Conservation (phyloP, 192 early-diverging fungal species). For the Irineochytrium annulatum region DNA sequence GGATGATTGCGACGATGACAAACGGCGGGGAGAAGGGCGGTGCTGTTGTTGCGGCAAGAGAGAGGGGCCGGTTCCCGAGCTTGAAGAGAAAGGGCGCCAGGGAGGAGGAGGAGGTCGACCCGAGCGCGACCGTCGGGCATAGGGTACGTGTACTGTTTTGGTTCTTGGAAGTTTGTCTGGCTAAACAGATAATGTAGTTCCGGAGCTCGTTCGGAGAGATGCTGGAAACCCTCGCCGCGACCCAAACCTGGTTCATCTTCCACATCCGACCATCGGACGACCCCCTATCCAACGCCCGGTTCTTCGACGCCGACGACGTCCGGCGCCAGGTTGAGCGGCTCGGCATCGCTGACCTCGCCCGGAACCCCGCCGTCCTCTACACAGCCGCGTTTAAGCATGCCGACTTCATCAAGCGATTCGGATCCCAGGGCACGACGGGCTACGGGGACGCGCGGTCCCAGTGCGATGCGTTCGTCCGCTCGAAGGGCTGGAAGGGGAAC, state of each 20-base stretch:
- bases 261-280: constrained; percentile 59
- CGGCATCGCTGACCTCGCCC: constrained; percentile 64
- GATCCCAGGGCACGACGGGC: constrained; percentile 18
- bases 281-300: constrained; percentile 36
- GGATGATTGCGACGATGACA: constrained; percentile 42
- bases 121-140: constrained; percentile 37
- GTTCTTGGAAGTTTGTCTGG: not conserved
- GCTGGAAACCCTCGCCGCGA: constrained; percentile 66
- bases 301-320: constrained; percentile 67
- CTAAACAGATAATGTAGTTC: constrained; percentile 16
- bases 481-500: constrained; percentile 18
- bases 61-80: constrained; percentile 30
- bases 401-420: constrained; percentile 79
- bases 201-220: constrained; percentile 65
- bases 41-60: constrained; percentile 38
- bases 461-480: constrained; percentile 25
- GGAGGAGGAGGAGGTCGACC: constrained; percentile 27
- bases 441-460: constrained; percentile 17
- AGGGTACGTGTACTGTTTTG: constrained; percentile 19
- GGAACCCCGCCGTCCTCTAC: constrained; percentile 65
- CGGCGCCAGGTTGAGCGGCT: constrained; percentile 67
- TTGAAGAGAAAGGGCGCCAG: constrained; percentile 29
- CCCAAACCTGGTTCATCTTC: constrained; percentile 80
- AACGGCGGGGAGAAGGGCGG: constrained; percentile 23
- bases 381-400: constrained; percentile 68